Evolutionary conservation across 2,329 filamentous ascomycete species (phyloP), one percentile per base, ranked within the genome.

Genomic region (Periconia sp.): DNA sequence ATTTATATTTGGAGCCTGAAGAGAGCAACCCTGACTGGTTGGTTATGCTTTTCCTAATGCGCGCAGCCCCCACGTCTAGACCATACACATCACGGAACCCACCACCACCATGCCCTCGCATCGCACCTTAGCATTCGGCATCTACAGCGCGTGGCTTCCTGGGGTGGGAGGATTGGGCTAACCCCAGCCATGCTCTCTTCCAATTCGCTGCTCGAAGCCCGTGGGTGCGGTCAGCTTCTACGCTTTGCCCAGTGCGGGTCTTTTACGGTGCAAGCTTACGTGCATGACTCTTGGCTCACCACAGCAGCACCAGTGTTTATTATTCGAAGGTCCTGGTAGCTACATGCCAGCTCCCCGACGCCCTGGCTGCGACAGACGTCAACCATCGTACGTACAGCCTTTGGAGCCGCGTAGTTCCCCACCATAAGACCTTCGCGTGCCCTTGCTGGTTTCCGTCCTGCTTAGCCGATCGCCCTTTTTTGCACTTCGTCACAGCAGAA

Each of bases 11-110:
- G 44, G 42, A 47, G 52, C 53, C 31, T 17, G 20, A 37, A 47
- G 42, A 20, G 13, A 10, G 3, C 40, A 1, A 27, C 23, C 23
- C 11, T 49, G 48, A 51, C 35, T 47, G 43, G 45, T 45, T 45
- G 48, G 37, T 13, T 30, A 31, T 41, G 19, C 53, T 51, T 45
- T 49, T 35, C 50, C 57, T 45, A 47, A 53, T 55, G 49, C 50
- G 58, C 62, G 66, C 64, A 65, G 66, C 66, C 67, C 62, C 63
- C 60, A 56, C 53, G 52, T 64, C 57, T 59, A 57, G 54, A 51
- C 53, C 45, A 49, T 35, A 47, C 49, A 53, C 20, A 53, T 55
- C 46, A 47, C 43, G 45, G 50, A 50, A 51, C 50, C 23, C 41
- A 19, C 46, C 27, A 49, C 54, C 49, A 52, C 49, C 42, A 44